Evolutionary conservation across 768 basidiomycete species (phyloP), one percentile per base, ranked within the genome.

Genomic region (Ramaria sp.): DNA sequence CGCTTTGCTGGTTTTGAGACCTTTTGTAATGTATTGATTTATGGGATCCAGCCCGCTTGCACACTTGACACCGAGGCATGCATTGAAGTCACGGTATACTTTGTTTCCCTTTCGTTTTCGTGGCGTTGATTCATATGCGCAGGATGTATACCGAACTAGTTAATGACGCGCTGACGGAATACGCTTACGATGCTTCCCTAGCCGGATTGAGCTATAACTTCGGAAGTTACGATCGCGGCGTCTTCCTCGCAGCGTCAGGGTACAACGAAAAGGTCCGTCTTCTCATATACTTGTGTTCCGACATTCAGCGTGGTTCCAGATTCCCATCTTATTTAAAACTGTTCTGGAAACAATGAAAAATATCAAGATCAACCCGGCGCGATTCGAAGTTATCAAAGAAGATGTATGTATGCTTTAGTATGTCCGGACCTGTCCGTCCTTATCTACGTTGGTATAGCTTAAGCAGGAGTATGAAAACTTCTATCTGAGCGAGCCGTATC

Each of bases 111-210:
- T 28, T 48, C 16, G 20, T 41, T 45, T 25, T 7, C 18, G 48
- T 10, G 20, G 38, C 10, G 47, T 47, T 57, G 18, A 48, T 37
- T 59, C n/a, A 48, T 8, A 51, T 39, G 30, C 36, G 16, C 48
- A 89, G 88, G 51, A 69, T 99, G 12, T 93, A 83, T 67, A 73
- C 82, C 50, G 87, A 93, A 59, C 75, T 98, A 30, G 86, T 97
- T 60, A 81, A 79, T 27, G 96, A 99, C 63, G 79, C 88, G 2
- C 78, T 98, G 49, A 82, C 82, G 5, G 96, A 99, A 68, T 92
- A 86, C 61, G 73, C 89, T 0, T 98, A 98, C 64, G 85, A 93
- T 63, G 96, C 96, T 10, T 85, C 88, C 39, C 77, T 98, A 24
- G 96, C 95, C 13, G 93, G 93, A 25, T 74, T 98, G 34, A 71